Base-by-base conservation (phyloP, 495 filamentous ascomycete genomes). In the Tuber umbilicatum region DNA sequence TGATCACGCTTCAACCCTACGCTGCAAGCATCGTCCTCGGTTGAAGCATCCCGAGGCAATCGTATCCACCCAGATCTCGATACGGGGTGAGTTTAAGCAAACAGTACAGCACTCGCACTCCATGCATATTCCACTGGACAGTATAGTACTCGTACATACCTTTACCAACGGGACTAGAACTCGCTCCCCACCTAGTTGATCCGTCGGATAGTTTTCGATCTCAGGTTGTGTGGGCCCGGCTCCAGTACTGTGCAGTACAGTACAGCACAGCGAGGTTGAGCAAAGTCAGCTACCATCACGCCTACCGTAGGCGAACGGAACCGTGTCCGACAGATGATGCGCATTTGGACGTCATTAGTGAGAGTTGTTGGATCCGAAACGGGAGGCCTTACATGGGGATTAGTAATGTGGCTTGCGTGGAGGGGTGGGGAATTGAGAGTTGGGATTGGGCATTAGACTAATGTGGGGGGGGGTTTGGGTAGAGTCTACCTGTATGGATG, bases 301-400 rank as follows among this genome's bases (percentile, higher is more conserved):
- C 4, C 16, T 45, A 5, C 42, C 10, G 23, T 55, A 23, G 47
- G 23, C 27, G n/a, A 60, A 27, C 9, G n/a, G 50, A 31, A 27
- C n/a, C 50, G n/a, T 27, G 50, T 27, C 50, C 50, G 50, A 60
- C n/a, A n/a, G 50, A 27, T 27, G 7, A 27, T 60, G 50, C n/a
- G 23, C 50, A 60, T 60, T 60, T 12, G 50, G 23, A 60, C 50
- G 50, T 60, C 50, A 60, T 27, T 12, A 60, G 23, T 55, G 47
- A 55, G 7, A 27, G 47, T 55, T 14, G 9, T 27, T 60, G 19
- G 23, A n/a, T n/a, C n/a, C n/a, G 10, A 50, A 60, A 60, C 50
- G 50, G 50, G 50, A 60, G 50, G 50, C 50, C 50, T 60, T 60
- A 60, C 50, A 60, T 60, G 50, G n/a, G 50, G 50, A 60, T 60